These are phyloP conservation scores for Thelephora aurantiotincta DNA, from an alignment of 768 basidiomycete genomes.

Conservation along the genomic window DNA sequence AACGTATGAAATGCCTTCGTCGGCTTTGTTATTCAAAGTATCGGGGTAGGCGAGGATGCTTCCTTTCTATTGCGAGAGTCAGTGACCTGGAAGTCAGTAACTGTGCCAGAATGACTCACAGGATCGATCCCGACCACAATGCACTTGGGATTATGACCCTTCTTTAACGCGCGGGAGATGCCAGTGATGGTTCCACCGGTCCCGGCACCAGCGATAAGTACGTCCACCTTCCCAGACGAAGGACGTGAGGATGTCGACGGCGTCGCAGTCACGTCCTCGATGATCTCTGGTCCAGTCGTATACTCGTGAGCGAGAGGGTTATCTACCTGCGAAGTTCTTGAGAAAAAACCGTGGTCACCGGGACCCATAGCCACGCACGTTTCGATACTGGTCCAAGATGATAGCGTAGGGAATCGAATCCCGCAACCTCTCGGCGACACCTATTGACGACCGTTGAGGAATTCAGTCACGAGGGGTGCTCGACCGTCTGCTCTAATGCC, in stretches of 20 bases:
- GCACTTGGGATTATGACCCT: slow-evolving; percentile 56
- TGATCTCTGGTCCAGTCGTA: slow-evolving; percentile 86
- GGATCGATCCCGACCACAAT: slow-evolving; percentile 86
- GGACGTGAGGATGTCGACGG: slow-evolving; percentile 41
- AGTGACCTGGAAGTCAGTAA: not conserved
- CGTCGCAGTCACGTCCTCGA: slow-evolving; percentile 56
- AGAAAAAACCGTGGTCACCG: slow-evolving; percentile 3
- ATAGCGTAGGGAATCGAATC: slow-evolving; percentile 71
- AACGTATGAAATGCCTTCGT: slow-evolving; percentile 40
- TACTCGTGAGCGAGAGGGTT: slow-evolving; percentile 88
- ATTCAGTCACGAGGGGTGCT: slow-evolving; percentile 64
- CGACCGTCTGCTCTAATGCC: slow-evolving; percentile 20
- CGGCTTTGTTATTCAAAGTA: slow-evolving; percentile 32
- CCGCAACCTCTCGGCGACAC: slow-evolving; percentile 68
- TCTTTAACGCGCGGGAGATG: slow-evolving; percentile 65
- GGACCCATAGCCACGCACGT: slow-evolving; percentile 28
- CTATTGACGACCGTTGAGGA: slow-evolving; percentile 64
- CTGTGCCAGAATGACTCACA: slow-evolving; percentile 28
- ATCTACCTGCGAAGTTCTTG: slow-evolving; percentile 32
- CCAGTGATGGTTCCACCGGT: slow-evolving; percentile 97
- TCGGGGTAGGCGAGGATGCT: slow-evolving; percentile 75
- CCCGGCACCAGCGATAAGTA: slow-evolving; percentile 75
- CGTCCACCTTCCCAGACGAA: slow-evolving; percentile 68
- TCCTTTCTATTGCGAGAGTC: slow-evolving; percentile 43
- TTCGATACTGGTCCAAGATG: slow-evolving; percentile 87